Evolutionary conservation across 805 yeast species (phyloP).

Genomic region (Ogataea dorogensis): DNA sequence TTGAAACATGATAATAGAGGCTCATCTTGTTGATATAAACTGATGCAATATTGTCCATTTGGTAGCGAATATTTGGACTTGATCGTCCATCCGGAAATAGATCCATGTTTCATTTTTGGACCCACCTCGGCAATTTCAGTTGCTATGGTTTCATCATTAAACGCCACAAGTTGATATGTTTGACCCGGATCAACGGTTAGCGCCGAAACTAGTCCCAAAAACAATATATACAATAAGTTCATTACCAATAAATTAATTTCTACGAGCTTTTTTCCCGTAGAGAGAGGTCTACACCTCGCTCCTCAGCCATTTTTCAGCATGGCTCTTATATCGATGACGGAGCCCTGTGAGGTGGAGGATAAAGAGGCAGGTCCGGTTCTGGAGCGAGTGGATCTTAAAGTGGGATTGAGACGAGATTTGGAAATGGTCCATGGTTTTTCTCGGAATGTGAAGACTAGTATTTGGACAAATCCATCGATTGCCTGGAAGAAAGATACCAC

Average conservation of each 20-base stretch:
- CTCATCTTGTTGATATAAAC: constrained; percentile 8
- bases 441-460: constrained; percentile 17
- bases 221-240: too few relatives aligned
- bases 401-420: constrained; percentile 1
- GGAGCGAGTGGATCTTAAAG: too few relatives aligned
- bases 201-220: too few relatives aligned
- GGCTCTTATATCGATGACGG: background rate
- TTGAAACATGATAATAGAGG: constrained; percentile 24
- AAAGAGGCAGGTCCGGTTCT: too few relatives aligned
- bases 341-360: background rate
- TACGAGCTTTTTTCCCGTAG: background rate
- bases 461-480: constrained; percentile 22
- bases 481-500: constrained; percentile 18
- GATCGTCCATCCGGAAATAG: background rate
- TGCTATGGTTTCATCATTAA: background rate
- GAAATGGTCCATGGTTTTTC: constrained; percentile 24
- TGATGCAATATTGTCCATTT: constrained; percentile 20
- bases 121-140: constrained; percentile 3
- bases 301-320: constrained; percentile 1
- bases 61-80: background rate
- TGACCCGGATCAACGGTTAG: background rate
- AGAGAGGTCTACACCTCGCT: constrained; percentile 1
- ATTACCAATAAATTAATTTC: too few relatives aligned
- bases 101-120: background rate
- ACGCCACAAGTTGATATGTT: background rate